phyloP scores from a whole-genome alignment of 2,329 filamentous ascomycete species.

The Falciphora oryzae region DNA sequence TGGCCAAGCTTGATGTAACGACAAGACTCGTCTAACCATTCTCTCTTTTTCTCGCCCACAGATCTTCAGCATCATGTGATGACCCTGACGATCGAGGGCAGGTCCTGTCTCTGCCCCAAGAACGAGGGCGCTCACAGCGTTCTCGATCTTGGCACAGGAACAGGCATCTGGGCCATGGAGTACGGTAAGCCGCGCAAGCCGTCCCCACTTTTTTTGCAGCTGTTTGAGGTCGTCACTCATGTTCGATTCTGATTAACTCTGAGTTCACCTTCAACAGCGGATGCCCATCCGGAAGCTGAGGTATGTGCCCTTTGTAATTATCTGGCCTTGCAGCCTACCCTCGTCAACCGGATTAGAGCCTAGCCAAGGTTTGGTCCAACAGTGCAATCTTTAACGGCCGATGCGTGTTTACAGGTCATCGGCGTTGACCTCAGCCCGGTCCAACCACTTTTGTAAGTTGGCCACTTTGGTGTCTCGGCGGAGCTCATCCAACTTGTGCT shows the following conservation, averaged over 20 bases:
- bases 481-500: background rate
- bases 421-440: constrained; percentile 20
- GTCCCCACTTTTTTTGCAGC: background rate
- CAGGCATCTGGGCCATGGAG: constrained; percentile 21
- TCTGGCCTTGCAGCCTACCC: background rate
- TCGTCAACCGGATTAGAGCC: background rate
- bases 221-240: background rate
- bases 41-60: background rate
- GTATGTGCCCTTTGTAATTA: background rate
- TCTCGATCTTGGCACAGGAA: constrained; percentile 19
- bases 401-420: constrained; percentile 13
- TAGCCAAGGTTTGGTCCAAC: too few species aligned
- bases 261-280: constrained; percentile 11
- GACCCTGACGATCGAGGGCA: constrained; percentile 16
- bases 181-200: constrained; percentile 13
- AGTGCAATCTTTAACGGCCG: background rate
- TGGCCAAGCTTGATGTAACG: background rate
- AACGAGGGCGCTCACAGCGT: constrained; percentile 17
- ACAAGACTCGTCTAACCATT: background rate
- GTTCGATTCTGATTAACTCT: background rate
- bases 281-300: constrained; percentile 17
- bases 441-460: constrained; percentile 18
- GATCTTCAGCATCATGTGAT: constrained; percentile 18
- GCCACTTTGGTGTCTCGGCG: background rate
- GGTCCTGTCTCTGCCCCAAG: constrained; percentile 16